Evolutionary conservation across 2,329 filamentous ascomycete genomes (phyloP).

Genomic region (Diaporthe eres): DNA sequence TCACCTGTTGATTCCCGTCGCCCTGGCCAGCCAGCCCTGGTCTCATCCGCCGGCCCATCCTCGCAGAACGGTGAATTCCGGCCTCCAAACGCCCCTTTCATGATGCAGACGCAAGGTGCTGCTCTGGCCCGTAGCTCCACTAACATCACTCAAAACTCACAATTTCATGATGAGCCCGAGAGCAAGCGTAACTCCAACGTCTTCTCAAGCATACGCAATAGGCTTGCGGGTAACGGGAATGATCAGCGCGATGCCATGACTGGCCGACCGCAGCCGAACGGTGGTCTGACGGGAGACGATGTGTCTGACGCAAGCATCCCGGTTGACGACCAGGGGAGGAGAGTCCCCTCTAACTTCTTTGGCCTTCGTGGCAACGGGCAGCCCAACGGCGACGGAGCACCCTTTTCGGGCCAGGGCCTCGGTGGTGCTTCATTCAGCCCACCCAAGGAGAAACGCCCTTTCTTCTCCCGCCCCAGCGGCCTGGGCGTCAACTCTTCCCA

Average conservation of each 20-base stretch:
- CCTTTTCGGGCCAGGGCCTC: constrained; percentile 46
- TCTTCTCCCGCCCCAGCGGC: constrained; percentile 49
- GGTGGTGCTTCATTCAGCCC: constrained; percentile 34
- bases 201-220: constrained; percentile 66
- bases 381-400: constrained; percentile 43
- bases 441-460: constrained; percentile 45
- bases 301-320: constrained; percentile 58
- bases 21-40: constrained; percentile 40
- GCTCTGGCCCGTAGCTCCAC: constrained; percentile 40
- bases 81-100: constrained; percentile 43
- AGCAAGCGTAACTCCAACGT: constrained; percentile 58
- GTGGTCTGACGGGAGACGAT: constrained; percentile 54
- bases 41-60: constrained; percentile 29
- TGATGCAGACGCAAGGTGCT: constrained; percentile 29
- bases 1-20: constrained; percentile 41
- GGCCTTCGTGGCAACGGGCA: constrained; percentile 47
- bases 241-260: constrained; percentile 51
- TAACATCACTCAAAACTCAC: constrained; percentile 42
- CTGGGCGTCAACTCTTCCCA: constrained; percentile 31
- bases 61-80: constrained; percentile 42
- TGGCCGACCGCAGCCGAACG: constrained; percentile 41
- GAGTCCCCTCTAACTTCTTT: constrained; percentile 58
- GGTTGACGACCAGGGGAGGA: constrained; percentile 56
- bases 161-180: constrained; percentile 53
- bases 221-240: constrained; percentile 53